Base-by-base conservation (phyloP, 352 stramenopile genomes). In the Bremia lactucae region DNA sequence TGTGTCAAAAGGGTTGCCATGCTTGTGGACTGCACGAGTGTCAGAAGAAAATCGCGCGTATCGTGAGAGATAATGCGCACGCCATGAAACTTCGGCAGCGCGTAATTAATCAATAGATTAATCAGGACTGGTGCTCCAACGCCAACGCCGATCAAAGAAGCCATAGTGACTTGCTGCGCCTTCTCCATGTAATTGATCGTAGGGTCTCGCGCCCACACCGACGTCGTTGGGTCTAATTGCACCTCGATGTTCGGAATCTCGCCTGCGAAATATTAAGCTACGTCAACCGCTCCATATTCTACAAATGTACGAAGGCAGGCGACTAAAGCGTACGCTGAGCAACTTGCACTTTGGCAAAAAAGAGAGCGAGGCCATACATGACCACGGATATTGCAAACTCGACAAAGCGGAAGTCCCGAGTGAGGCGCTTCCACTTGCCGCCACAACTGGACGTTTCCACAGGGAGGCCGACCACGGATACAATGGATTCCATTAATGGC, bases 1-100 rank as follows among this genome's bases (percentile, higher is more conserved):
- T 90, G 74, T 14, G 78, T 90, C 20, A 87, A 47, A 20, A 87
- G 29, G 25, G 65, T 63, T 16, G 63, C 59, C 49, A 90, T 65
- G 7, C 68, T 65, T 6, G 59, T 68, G 6, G 75, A 83, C 46
- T 76, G 64, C 26, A 81, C 46, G 4, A 90, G 53, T 26, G 62
- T 83, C 47, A 90, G 42, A 26, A 88, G 44, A 25, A 90, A 87
- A 50, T 90, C 78, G 6, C 78, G 73, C 36, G 75, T 82, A 53
- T 90, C 75, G 59, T 88, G 64, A n/a, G 57, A 52, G 46, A 88
- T 85, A 20, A 75, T 52, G 23, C 65, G 74, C 20, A 79, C 52
- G 23, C 48, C 40, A 28, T 68, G 72, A 42, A 75, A 80, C 35
- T 67, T 66, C 8, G 70, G 73, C 22, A 83, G 44, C 37, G 61